Percentiles rank a stretch among this genome's conserved stretches.
phyloP scores from a whole-genome alignment of 208 protist genomes.

The Trichomonas vaginalis region DNA sequence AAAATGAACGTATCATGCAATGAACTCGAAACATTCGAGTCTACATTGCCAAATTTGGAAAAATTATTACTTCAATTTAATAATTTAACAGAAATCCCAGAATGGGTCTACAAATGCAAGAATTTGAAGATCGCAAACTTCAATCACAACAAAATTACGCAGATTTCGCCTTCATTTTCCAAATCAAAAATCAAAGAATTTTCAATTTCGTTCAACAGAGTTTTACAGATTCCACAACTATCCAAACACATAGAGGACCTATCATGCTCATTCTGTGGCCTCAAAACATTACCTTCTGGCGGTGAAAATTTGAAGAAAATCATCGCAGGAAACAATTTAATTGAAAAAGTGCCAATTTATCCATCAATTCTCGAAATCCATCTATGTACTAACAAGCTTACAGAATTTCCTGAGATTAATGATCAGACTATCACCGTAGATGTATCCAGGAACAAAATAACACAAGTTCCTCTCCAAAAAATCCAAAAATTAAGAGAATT shows the following conservation, averaged over 20 bases:
- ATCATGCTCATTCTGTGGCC: background rate
- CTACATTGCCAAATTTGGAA: background rate
- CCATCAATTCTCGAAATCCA: background rate
- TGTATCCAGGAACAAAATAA: background rate
- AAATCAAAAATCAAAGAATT: background rate
- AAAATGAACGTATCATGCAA: background rate
- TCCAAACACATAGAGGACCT: background rate
- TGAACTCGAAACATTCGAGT: background rate
- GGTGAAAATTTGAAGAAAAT: background rate
- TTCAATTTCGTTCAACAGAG: background rate
- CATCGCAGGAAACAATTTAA: background rate
- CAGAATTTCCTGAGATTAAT: background rate
- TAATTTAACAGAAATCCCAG: background rate
- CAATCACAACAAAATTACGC: background rate
- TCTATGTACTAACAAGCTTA: background rate
- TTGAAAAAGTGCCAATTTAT: background rate
- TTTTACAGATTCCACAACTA: background rate
- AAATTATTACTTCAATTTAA: background rate
- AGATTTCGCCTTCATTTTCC: background rate
- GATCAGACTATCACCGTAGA: background rate
- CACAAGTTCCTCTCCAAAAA: background rate
- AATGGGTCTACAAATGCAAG: background rate
- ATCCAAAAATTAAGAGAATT: no score
- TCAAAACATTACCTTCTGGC: background rate
- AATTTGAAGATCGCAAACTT: background rate